Conservation (phyloP, 2,329 filamentous ascomycete species). For the Chrysosporium queenslandicum region DNA sequence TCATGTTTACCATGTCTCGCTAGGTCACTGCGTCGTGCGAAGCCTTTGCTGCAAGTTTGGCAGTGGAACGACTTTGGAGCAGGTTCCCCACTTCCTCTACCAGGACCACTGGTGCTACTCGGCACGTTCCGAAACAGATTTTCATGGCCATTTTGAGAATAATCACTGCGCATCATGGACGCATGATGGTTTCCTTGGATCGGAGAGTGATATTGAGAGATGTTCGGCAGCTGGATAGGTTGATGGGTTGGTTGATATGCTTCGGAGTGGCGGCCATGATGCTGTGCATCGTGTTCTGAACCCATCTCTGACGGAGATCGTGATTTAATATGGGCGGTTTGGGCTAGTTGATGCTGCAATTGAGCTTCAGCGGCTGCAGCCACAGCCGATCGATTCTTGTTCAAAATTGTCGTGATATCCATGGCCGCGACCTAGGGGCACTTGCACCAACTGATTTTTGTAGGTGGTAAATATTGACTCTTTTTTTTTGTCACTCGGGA, state of each 20-base stretch:
- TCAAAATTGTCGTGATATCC: constrained; percentile 46
- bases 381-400: constrained; percentile 39
- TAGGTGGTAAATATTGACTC: background rate
- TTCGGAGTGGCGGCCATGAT: constrained; percentile 47
- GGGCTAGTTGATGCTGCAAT: constrained; percentile 37
- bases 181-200: constrained; percentile 43
- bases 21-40: constrained; percentile 86
- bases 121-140: constrained; percentile 15
- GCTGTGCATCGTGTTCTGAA: constrained; percentile 49
- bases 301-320: constrained; percentile 45
- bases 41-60: constrained; percentile 79
- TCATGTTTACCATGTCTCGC: constrained; percentile 72
- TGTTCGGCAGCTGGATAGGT: constrained; percentile 42
- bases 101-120: background rate
- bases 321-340: constrained; percentile 31
- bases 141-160: constrained; percentile 43
- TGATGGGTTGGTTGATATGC: constrained; percentile 49
- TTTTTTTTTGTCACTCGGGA: background rate
- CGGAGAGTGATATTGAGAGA: constrained; percentile 46
- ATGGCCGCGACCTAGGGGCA: constrained; percentile 24
- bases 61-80: constrained; percentile 74
- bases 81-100: constrained; percentile 21
- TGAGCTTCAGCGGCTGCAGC: constrained; percentile 36
- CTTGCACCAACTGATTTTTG: background rate
- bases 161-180: constrained; percentile 47